Percentiles rank a stretch among this genome's conserved stretches.
Evolutionary conservation across 768 basidiomycete species (phyloP).

Genomic region (Erythrobasidium yunnanense): DNA sequence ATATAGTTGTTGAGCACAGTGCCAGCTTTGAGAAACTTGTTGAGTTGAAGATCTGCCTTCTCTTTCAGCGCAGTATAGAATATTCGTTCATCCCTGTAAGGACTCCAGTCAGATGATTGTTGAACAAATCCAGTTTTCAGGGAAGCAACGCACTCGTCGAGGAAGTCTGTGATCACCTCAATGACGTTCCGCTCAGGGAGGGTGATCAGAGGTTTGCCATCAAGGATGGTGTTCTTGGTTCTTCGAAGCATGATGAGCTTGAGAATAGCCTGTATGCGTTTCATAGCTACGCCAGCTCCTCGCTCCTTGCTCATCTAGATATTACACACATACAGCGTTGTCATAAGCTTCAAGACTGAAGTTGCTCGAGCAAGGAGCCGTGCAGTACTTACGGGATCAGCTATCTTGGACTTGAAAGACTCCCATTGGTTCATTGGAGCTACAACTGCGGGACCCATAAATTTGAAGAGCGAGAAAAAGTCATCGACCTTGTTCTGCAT

Average conservation of each 20-base stretch:
- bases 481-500: constrained; percentile 80
- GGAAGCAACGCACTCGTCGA: constrained; percentile 41
- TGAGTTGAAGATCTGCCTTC: constrained; percentile 49
- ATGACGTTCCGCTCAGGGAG: constrained; percentile 65
- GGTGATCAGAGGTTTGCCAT: constrained; percentile 67
- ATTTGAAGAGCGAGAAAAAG: constrained; percentile 76
- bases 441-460: constrained; percentile 53
- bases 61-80: constrained; percentile 66
- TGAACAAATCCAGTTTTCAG: neutral
- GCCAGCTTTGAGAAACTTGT: constrained; percentile 53
- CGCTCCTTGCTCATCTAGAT: no score
- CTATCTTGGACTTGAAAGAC: constrained; percentile 67
- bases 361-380: constrained; percentile 25
- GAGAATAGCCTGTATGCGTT: constrained; percentile 59
- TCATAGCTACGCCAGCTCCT: constrained; percentile 54
- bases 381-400: constrained; percentile 61
- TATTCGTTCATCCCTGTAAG: constrained; percentile 51
- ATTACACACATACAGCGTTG: no score
- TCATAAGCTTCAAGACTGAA: no score
- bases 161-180: constrained; percentile 66
- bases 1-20: constrained; percentile 47
- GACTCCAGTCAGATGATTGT: neutral
- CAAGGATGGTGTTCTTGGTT: constrained; percentile 56
- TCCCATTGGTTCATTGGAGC: constrained; percentile 69
- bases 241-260: constrained; percentile 81